Conservation (phyloP, 2,329 filamentous ascomycete species). For the Penicillium brasilianum region DNA sequence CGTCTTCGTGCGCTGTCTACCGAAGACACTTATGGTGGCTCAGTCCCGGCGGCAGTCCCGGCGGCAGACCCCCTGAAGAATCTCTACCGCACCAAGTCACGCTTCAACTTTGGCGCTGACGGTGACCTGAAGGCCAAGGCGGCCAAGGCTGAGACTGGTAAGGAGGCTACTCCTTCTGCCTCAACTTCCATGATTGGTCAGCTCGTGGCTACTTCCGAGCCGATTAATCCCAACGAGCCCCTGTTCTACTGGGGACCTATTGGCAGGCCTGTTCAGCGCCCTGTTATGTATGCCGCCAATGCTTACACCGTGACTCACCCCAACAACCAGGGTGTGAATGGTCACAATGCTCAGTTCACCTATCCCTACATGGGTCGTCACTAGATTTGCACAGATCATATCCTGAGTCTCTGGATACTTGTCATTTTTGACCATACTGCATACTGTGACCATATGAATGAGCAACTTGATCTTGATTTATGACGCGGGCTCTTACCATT, state of each 20-base stretch:
- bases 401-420: neutral
- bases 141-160: neutral
- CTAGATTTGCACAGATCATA: neutral
- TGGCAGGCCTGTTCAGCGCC: constrained; percentile 5
- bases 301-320: neutral
- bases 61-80: neutral
- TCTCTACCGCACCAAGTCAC: constrained; percentile 9
- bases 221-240: constrained; percentile 2
- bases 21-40: neutral
- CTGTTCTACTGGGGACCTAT: constrained; percentile 12
- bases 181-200: neutral
- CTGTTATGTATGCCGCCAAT: too few relatives aligned
- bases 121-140: neutral
- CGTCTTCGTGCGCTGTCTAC: neutral
- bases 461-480: constrained; percentile 1
- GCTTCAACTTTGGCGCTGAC: constrained; percentile 6
- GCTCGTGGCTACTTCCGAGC: neutral
- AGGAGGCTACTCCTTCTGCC: neutral
- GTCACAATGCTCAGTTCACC: too few relatives aligned
- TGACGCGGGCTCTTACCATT: neutral
- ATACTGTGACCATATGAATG: neutral
- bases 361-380: neutral
- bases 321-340: neutral
- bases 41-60: too few relatives aligned
- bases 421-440: constrained; percentile 5